These are phyloP conservation scores for Dioscorea dumetorum DNA, from an alignment of 106 monocot species.

Conservation along the genomic window DNA sequence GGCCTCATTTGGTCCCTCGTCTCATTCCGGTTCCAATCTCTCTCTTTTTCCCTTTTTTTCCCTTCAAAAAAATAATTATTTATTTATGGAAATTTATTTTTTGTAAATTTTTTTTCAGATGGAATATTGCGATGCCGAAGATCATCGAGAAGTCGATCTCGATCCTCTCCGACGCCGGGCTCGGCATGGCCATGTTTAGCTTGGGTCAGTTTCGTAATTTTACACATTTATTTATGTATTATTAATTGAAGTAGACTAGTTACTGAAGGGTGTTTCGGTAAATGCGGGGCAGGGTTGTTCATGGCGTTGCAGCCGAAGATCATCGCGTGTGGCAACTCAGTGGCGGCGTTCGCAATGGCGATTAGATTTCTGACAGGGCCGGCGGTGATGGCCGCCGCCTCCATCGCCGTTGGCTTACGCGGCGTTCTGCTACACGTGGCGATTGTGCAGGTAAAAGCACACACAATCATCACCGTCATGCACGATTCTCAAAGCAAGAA, in stretches of 20 bases:
- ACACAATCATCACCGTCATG: neutral
- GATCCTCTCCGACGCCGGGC: constrained; percentile 62
- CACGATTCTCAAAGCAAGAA: no score
- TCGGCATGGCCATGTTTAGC: constrained; percentile 81
- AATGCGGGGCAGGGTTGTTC: constrained; percentile 45
- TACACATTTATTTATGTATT: neutral
- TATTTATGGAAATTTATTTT: neutral
- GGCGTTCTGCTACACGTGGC: constrained; percentile 67
- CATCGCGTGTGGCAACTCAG: constrained; percentile 65
- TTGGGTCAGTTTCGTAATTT: constrained; percentile 8
- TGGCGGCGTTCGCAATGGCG: constrained; percentile 54
- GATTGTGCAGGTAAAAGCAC: constrained; percentile 50
- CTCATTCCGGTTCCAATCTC: constrained; percentile 35
- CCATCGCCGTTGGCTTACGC: constrained; percentile 54
- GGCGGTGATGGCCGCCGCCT: constrained; percentile 70
- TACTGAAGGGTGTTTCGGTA: neutral
- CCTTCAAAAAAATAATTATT: neutral
- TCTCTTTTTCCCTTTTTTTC: neutral
- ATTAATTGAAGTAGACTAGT: neutral
- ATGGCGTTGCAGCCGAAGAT: constrained; percentile 77
- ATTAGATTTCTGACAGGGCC: constrained; percentile 74
- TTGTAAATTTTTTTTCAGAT: constrained; percentile 19
- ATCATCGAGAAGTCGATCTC: constrained; percentile 62
- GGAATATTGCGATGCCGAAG: constrained; percentile 56
- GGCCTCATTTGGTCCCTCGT: constrained; percentile 74